phyloP scores from a whole-genome alignment of 1,284 basidiomycete genomes.

The Hemileia vastatrix region DNA sequence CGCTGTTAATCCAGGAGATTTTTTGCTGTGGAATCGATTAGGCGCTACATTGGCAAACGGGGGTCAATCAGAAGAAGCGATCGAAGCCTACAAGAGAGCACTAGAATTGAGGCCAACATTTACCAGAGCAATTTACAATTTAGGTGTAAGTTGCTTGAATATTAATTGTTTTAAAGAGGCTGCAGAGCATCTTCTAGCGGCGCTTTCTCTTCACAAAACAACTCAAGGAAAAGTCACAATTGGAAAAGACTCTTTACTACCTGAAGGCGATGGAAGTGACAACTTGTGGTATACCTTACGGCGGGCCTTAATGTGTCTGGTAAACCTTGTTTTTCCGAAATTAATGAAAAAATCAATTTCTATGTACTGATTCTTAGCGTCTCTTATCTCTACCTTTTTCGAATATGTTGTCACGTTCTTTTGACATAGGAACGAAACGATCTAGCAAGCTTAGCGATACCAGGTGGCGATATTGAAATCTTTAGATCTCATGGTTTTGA shows the following conservation, averaged over 20 bases:
- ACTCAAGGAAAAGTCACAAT: conserved; percentile 45
- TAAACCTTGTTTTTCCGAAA: conserved; percentile 16
- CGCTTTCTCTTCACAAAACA: conserved; percentile 65
- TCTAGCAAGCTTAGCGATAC: conserved; percentile 31
- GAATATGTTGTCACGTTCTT: not conserved
- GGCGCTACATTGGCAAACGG: conserved; percentile 94
- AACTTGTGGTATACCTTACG: conserved; percentile 88
- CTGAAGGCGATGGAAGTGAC: conserved; percentile 58
- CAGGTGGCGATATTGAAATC: conserved; percentile 28
- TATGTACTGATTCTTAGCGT: not conserved
- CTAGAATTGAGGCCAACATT: conserved; percentile 89
- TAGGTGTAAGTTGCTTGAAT: conserved; percentile 91
- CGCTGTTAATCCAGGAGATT: conserved; percentile 72
- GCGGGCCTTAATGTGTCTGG: conserved; percentile 64
- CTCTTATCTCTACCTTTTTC: not conserved
- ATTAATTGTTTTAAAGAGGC: conserved; percentile 93
- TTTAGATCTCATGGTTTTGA: conserved; percentile 37
- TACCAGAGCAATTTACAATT: conserved; percentile 93
- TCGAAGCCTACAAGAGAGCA: conserved; percentile 87
- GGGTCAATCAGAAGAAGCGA: conserved; percentile 84
- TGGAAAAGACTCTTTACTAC: conserved; percentile 31
- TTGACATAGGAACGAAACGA: conserved; percentile 47
- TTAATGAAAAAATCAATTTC: not conserved
- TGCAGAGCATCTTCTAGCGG: conserved; percentile 89
- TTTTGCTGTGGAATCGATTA: conserved; percentile 88